phyloP scores from a whole-genome alignment of 108 stramenopile species.

The Aurantiochytrium sp. region DNA sequence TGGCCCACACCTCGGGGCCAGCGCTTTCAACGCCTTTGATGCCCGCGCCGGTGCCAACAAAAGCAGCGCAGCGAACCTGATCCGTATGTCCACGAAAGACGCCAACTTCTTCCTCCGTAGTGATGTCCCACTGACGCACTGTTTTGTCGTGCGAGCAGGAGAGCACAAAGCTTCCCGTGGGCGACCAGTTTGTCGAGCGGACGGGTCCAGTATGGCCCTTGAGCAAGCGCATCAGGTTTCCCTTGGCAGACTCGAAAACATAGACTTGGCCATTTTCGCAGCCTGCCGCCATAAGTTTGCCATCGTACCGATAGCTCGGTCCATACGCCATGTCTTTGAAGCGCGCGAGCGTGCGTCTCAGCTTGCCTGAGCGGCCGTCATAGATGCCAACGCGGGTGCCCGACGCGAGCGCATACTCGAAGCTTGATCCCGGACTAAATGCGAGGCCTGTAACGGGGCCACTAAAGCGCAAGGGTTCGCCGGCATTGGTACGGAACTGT shows the following conservation, averaged over 20 bases:
- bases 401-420: background rate
- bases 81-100: constrained; percentile 8
- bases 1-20: constrained; percentile 15
- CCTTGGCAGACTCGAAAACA: constrained; percentile 8
- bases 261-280: constrained; percentile 8
- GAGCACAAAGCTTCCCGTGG: constrained; percentile 4
- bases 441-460: background rate
- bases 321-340: constrained; percentile 4
- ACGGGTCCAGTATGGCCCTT: constrained; percentile 18
- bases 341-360: background rate
- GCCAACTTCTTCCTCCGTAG: constrained; percentile 6
- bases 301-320: background rate
- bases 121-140: constrained; percentile 16
- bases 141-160: constrained; percentile 24
- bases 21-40: background rate
- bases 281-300: constrained; percentile 7
- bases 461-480: background rate
- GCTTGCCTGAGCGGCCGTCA: background rate
- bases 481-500: background rate
- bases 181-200: constrained; percentile 3
- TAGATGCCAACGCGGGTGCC: background rate
- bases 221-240: constrained; percentile 20
- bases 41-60: background rate
- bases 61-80: background rate
- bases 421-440: background rate